Evolutionary conservation across 2,329 filamentous ascomycete species (phyloP), one percentile per base, ranked within the genome.

Genomic region (Lachnellula arida): DNA sequence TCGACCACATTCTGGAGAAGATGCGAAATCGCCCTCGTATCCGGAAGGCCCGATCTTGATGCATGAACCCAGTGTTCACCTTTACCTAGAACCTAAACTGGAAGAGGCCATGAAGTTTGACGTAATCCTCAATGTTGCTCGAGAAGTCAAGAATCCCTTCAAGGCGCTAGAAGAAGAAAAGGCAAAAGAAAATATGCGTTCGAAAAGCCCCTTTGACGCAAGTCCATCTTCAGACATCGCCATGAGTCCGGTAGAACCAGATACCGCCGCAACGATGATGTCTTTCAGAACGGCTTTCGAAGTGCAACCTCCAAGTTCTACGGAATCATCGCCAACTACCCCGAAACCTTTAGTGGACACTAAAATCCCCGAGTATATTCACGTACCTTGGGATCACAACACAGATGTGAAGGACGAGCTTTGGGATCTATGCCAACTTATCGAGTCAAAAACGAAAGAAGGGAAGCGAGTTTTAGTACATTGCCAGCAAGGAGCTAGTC

Each of bases 361-460:
- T 39, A 79, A 76, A 50, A 74, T 81, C 46, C 89, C 89, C 0
- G 89, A 95, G 70, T 95, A 95, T 65, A 89, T 94, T 15, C 89
- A 95, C 68, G 86, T 94, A 65, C 87, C 84, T 1, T 94, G 89
- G 89, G 89, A 94, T 59, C 89, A 94, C 73, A 92, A 93, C 72
- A 93, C 89, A 0, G 88, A 94, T 57, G 93, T 95, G 63, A 84
- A 89, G 1, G 82, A 84, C 5, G 89, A 94, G 69, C 74, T 94
- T 19, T 84, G 89, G 77, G 78, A 76, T 47, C 77, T 95, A 14
- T 91, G 90, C 65, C 86, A 90, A 68, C 80, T 81, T 4, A 91
- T 95, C 58, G 88, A 93, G 60, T 81, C 84, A 40, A 81, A 85
- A 57, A 86, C 87, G 0, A 82, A 81, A 61, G 80, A 87, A 60